A percentile compares a stretch with the other conserved stretches of the same genome.
Conservation (phyloP, 2,329 filamentous ascomycete genomes). For the Ploettnerulaceae sp. region DNA sequence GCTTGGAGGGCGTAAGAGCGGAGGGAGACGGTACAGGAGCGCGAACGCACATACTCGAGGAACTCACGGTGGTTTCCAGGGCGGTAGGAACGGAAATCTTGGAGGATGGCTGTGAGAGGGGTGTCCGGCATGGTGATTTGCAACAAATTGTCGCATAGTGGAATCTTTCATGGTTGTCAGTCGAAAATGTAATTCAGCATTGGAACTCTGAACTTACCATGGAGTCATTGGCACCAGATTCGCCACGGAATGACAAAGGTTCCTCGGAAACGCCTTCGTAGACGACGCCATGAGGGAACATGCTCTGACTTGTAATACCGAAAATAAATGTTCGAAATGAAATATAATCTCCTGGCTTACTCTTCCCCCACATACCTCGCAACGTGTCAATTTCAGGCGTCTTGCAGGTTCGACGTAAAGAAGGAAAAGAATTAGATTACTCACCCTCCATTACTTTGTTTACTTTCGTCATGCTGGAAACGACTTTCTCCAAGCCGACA, state of each 20-base stretch:
- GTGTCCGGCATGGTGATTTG: slow-evolving; percentile 84
- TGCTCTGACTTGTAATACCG: slow-evolving; percentile 85
- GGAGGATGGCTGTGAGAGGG: slow-evolving; percentile 80
- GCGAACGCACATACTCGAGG: slow-evolving; percentile 62
- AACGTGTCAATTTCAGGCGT: slow-evolving; percentile 30
- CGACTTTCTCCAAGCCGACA: slow-evolving; percentile 54
- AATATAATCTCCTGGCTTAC: slow-evolving; percentile 77
- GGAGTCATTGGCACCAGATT: slow-evolving; percentile 90
- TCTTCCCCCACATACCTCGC: slow-evolving; percentile 81
- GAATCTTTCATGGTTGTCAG: too few species aligned
- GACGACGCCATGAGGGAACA: slow-evolving; percentile 89
- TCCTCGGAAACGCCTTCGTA: slow-evolving; percentile 79
- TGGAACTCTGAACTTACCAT: too few species aligned
- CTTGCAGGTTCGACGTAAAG: not conserved
- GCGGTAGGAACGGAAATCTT: slow-evolving; percentile 84
- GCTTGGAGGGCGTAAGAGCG: slow-evolving; percentile 53
- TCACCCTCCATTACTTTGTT: slow-evolving; percentile 74
- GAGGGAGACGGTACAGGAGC: slow-evolving; percentile 46
- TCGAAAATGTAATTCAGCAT: too few species aligned
- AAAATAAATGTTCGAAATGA: slow-evolving; percentile 96
- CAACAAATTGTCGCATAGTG: slow-evolving; percentile 81
- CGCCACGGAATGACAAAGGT: slow-evolving; percentile 79
- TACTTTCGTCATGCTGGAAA: slow-evolving; percentile 62
- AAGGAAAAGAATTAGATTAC: slow-evolving; percentile 23
- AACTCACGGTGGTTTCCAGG: slow-evolving; percentile 87